Evolutionary conservation across 2,329 filamentous ascomycete genomes (phyloP), one percentile per base, ranked within the genome.

Genomic region (Didymella glomerata): DNA sequence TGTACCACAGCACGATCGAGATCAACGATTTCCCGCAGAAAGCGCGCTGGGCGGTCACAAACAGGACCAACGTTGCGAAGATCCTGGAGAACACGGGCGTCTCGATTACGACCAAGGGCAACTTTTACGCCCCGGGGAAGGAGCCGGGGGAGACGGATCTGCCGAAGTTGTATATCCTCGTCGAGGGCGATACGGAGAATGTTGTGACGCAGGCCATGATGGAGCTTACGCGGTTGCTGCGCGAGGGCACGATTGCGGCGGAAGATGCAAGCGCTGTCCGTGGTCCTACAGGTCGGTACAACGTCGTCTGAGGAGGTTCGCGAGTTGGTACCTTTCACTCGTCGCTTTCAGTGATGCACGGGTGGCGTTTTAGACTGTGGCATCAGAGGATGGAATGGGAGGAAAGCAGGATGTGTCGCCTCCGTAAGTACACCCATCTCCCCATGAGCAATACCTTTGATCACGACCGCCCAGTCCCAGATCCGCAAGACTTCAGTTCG

Each of bases 1-100:
- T 93, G 0, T 99, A 93, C 84, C 95, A 99, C 77, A 93, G 95
- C 16, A 98, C 94, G 4, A 84, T 99, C 62, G 95, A 98, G 78
- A 99, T 99, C 86, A 99, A 99, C 78, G 95, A 99, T 79, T 98
- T 98, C 79, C 95, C 95, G 32, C 95, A 99, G 77, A 98, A 97
- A 83, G 95, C 95, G 64, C 88, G 95, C 69, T 99, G 95, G 95
- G 94, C 93, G 11, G 95, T 99, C 80, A 99, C 95, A 38, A 99
- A 99, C 77, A 88, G 95, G 65, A 98, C 95, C 34, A 99, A 99
- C 72, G 95, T 99, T 57, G 93, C 94, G 68, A 99, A 98, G 83
- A 97, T 99, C 68, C 85, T 99, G 65, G 95, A 99, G 73, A 87
- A 91, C 10, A 97, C 94, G 0, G 94, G 93, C 40, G 96, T 93